Percentiles rank a stretch among this genome's conserved stretches.
Evolutionary conservation across 352 stramenopile genomes (phyloP).

Genomic region (Phytophthora kernoviae): DNA sequence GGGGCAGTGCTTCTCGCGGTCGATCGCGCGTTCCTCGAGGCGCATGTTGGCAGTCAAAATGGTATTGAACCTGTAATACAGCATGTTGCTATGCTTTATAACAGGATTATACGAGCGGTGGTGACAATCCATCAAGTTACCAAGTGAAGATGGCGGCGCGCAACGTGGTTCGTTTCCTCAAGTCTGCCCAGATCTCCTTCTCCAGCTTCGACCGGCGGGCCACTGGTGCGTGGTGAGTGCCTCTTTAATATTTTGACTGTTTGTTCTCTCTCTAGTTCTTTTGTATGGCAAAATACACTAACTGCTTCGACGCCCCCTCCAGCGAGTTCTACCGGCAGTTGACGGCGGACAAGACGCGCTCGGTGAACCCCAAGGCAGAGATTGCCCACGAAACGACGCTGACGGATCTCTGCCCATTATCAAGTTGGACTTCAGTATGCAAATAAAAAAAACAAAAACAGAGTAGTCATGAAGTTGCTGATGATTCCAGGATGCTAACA

Average conservation of each 20-base stretch:
- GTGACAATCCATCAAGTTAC: constrained; percentile 20
- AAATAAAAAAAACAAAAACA: background rate
- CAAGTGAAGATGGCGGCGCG: constrained; percentile 68
- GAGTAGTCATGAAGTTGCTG: background rate
- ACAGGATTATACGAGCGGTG: constrained; percentile 25
- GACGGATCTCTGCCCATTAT: constrained; percentile 63
- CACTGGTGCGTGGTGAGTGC: constrained; percentile 73
- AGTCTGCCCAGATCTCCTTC: constrained; percentile 86
- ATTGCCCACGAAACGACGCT: constrained; percentile 64
- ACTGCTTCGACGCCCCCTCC: constrained; percentile 1
- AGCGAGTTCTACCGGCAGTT: constrained; percentile 90
- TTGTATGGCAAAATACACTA: background rate
- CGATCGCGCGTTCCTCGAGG: constrained; percentile 33
- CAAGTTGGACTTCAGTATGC: constrained; percentile 85
- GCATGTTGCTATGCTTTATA: background rate
- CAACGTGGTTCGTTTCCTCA: constrained; percentile 88
- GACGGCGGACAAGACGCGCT: constrained; percentile 78
- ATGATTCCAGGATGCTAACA: constrained; percentile 5
- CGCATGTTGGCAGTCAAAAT: constrained; percentile 17
- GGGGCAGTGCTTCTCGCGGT: constrained; percentile 74
- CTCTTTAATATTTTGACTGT: too few relatives aligned
- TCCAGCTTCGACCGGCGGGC: constrained; percentile 79
- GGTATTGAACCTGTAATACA: background rate
- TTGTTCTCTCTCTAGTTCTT: too few relatives aligned
- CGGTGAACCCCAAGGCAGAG: constrained; percentile 82